Conservation (phyloP, 1,139 yeast genomes). For the Kodamaea suecica region DNA sequence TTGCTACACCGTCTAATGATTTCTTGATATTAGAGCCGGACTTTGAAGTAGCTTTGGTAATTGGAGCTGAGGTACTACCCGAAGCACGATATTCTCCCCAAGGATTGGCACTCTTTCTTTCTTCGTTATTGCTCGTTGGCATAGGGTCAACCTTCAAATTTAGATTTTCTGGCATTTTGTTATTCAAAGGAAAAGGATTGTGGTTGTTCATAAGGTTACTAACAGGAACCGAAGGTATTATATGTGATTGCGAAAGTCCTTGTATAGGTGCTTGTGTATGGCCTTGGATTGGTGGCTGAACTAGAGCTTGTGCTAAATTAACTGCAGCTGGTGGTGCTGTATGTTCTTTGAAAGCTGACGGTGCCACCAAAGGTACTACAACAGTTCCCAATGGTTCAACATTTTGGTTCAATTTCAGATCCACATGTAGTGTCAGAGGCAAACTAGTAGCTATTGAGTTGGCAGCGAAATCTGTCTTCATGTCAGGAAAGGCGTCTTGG, state of each 20-base stretch:
- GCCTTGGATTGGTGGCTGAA: too few species aligned
- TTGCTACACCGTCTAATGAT: constrained; percentile 1
- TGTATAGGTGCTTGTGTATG: too few species aligned
- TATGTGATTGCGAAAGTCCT: too few species aligned
- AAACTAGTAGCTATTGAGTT: background rate
- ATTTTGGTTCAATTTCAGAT: too few species aligned
- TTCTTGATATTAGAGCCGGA: too few species aligned
- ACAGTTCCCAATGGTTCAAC: too few species aligned
- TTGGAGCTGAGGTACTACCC: constrained; percentile 5
- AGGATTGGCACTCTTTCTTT: constrained; percentile 19
- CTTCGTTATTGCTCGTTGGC: background rate
- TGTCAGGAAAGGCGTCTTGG: background rate
- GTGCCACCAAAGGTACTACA: background rate
- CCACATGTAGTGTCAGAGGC: background rate
- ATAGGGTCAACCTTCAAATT: constrained; percentile 1
- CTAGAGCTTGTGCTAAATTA: background rate
- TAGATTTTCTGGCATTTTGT: background rate
- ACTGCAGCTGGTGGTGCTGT: background rate
- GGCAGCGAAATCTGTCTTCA: background rate
- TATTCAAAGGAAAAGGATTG: constrained; percentile 14
- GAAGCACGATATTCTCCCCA: constrained; percentile 19
- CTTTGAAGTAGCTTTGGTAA: constrained; percentile 8
- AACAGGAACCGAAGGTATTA: too few species aligned
- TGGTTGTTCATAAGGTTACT: too few species aligned
- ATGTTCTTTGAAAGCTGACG: background rate